These are phyloP conservation scores for Anthracocystis walkeri DNA, from an alignment of 1,284 basidiomycete species.

Conservation along the genomic window DNA sequence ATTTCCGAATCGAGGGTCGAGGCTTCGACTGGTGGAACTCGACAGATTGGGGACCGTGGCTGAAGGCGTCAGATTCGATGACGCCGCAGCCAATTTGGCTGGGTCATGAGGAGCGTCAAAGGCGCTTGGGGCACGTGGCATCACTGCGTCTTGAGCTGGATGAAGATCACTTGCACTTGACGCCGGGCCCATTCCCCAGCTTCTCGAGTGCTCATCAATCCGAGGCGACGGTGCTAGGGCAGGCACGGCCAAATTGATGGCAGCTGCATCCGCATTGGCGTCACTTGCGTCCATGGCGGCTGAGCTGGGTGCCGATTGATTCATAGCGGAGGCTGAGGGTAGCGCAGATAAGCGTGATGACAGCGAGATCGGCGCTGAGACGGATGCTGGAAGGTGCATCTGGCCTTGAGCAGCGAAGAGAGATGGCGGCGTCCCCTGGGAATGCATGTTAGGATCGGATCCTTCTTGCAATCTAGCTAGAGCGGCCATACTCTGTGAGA, in stretches of 20 bases:
- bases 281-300: not conserved
- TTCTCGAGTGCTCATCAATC: slow-evolving; percentile 23
- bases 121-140: slow-evolving; percentile 47
- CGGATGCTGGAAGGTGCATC: slow-evolving; percentile 15
- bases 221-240: slow-evolving; percentile 35
- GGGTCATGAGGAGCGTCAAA: slow-evolving; percentile 52
- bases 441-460: not conserved
- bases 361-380: slow-evolving; percentile 21
- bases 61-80: slow-evolving; percentile 25
- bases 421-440: not conserved
- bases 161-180: not conserved
- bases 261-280: not conserved
- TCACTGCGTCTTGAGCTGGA: slow-evolving; percentile 5
- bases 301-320: not conserved
- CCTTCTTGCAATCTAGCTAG: slow-evolving; percentile 21
- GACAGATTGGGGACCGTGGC: slow-evolving; percentile 37
- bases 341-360: not conserved
- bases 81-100: slow-evolving; percentile 45
- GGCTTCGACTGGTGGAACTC: slow-evolving; percentile 21
- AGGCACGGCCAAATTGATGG: not conserved
- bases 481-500: slow-evolving; percentile 34
- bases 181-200: slow-evolving; percentile 1
- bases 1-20: slow-evolving; percentile 36
- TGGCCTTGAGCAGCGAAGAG: not conserved
- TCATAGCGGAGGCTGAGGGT: not conserved